Conservation (phyloP, 495 filamentous ascomycete species). For the Penicillium goetzii region DNA sequence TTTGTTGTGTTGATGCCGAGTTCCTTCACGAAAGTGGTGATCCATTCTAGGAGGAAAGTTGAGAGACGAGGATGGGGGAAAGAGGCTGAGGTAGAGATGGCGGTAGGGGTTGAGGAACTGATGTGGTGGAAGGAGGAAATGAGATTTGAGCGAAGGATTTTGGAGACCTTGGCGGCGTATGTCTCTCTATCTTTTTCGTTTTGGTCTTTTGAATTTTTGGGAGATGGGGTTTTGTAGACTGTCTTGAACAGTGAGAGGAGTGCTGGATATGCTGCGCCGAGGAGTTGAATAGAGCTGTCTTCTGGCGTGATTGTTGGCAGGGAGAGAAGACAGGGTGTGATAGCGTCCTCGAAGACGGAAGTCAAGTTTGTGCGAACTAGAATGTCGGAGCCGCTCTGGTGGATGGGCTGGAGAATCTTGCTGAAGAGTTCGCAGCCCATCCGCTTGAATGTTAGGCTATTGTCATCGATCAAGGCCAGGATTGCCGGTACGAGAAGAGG, state of each 20-base stretch:
- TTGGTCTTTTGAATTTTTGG: constrained; percentile 15
- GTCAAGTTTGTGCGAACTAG: constrained; percentile 74
- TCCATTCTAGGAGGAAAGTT: constrained; percentile 60
- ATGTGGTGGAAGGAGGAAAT: constrained; percentile 54
- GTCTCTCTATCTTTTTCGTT: constrained; percentile 22
- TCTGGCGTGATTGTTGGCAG: constrained; percentile 81
- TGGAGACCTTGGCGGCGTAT: constrained; percentile 30
- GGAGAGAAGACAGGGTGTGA: constrained; percentile 71
- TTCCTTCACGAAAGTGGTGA: constrained; percentile 54
- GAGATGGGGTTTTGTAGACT: constrained; percentile 26
- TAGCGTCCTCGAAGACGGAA: constrained; percentile 76
- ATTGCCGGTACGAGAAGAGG: constrained; percentile 82
- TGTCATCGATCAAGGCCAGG: constrained; percentile 78
- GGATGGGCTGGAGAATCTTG: constrained; percentile 63
- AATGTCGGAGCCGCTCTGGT: constrained; percentile 49
- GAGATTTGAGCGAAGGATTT: constrained; percentile 45
- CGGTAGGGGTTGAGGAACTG: constrained; percentile 44
- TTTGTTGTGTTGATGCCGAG: constrained; percentile 73
- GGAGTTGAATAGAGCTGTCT: constrained; percentile 65
- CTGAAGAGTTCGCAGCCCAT: constrained; percentile 64
- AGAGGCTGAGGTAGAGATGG: constrained; percentile 53
- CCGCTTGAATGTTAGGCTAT: constrained; percentile 55
- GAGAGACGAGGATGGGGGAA: constrained; percentile 49
- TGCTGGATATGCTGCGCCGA: constrained; percentile 67
- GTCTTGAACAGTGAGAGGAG: constrained; percentile 62